Conservation (phyloP, 192 early-diverging fungal species). For the Jimgerdemannia lactiflua region DNA sequence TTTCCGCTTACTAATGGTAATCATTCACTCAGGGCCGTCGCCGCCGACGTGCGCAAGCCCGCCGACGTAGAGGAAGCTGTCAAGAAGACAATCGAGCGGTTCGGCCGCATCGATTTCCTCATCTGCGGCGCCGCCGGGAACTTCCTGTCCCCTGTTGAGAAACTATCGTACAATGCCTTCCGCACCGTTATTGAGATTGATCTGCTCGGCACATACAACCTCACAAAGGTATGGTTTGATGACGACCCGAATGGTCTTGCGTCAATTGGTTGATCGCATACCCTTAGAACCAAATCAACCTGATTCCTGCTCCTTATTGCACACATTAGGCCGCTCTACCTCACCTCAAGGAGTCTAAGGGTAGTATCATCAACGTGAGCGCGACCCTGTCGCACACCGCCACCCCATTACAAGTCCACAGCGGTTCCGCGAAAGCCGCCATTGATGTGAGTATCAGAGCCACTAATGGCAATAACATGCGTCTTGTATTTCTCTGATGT, state of each 20-base stretch:
- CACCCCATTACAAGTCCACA: constrained; percentile 38
- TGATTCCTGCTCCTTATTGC: background rate
- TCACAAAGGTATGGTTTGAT: constrained; percentile 40
- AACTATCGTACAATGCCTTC: constrained; percentile 70
- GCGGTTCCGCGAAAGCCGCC: constrained; percentile 33
- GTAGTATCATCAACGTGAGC: constrained; percentile 64
- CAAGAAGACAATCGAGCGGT: constrained; percentile 53
- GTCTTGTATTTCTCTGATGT: constrained; percentile 6
- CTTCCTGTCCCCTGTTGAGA: constrained; percentile 64
- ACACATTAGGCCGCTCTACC: constrained; percentile 47
- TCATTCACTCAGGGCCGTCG: constrained; percentile 30
- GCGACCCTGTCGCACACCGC: constrained; percentile 67
- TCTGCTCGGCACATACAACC: constrained; percentile 68
- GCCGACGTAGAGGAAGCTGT: constrained; percentile 58
- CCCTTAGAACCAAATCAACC: no score
- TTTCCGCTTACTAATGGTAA: background rate
- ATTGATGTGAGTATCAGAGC: constrained; percentile 21
- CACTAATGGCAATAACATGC: no score
- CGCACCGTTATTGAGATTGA: constrained; percentile 62
- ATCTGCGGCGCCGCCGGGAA: constrained; percentile 71
- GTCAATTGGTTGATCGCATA: background rate
- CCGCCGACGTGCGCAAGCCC: constrained; percentile 64
- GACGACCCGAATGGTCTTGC: no score
- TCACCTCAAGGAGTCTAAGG: constrained; percentile 63
- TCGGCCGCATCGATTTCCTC: constrained; percentile 61